Conservation (phyloP, 331 rosid species). For the Malus hybrid region DNA sequence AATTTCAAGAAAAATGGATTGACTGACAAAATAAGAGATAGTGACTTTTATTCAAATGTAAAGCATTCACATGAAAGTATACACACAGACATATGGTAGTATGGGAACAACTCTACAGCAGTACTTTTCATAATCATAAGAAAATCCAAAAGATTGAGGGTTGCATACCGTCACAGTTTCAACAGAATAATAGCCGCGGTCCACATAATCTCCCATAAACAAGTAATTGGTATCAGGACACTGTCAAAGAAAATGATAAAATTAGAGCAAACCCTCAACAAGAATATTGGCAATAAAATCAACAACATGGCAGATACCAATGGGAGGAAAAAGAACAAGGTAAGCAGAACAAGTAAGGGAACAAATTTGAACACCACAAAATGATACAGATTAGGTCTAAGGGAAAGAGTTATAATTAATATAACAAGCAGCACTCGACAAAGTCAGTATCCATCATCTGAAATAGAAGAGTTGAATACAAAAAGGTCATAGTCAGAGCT, state of each 20-base stretch:
- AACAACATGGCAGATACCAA: not conserved
- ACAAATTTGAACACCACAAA: not conserved
- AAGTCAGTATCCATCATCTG: constrained; percentile 18
- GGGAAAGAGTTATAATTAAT: no score
- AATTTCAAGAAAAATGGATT: not conserved
- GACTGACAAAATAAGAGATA: not conserved
- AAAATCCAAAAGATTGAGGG: not conserved
- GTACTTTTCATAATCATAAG: not conserved
- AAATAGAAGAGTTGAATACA: constrained; percentile 32
- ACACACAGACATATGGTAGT: not conserved
- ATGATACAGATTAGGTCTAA: no score
- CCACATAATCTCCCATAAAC: constrained; percentile 99
- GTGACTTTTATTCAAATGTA: not conserved
- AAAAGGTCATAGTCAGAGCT: constrained; percentile 21
- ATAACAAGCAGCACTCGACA: not conserved
- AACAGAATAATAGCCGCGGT: constrained; percentile 99
- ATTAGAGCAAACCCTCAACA: not conserved
- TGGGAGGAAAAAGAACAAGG: not conserved
- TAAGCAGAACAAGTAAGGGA: not conserved
- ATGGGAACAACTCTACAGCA: not conserved
- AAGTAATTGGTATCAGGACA: constrained; percentile 98
- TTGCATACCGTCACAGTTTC: constrained; percentile 93
- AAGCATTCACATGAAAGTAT: not conserved
- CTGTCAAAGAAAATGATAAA: constrained; percentile 44
- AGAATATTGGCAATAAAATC: not conserved